A percentile compares a stretch with the other conserved stretches of the same genome.
Conservation (phyloP, 116 monocot species). For the Papilionanthe hybrid region DNA sequence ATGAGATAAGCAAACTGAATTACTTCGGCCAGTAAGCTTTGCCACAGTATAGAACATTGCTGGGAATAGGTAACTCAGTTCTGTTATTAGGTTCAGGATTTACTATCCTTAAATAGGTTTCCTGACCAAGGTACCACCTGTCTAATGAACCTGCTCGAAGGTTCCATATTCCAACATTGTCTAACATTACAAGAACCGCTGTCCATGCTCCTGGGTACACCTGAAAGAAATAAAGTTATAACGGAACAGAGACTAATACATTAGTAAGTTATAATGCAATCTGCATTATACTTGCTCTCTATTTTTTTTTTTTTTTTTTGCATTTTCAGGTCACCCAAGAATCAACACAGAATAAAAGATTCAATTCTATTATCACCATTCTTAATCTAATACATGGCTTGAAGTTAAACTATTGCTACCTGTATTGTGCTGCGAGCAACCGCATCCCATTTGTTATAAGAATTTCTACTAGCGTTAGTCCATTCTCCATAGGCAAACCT, state of each 20-base stretch:
- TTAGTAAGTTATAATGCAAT: too few species aligned
- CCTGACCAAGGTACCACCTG: constrained; percentile 19
- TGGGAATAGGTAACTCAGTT: constrained; percentile 24
- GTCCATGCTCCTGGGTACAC: constrained; percentile 27
- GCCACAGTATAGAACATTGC: constrained; percentile 18
- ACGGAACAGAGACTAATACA: too few species aligned
- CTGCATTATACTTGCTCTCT: too few species aligned
- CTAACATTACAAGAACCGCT: constrained; percentile 13
- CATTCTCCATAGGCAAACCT: constrained; percentile 13
- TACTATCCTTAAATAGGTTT: constrained; percentile 16
- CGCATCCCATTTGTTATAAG: constrained; percentile 16
- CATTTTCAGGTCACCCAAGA: too few species aligned
- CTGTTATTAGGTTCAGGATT: constrained; percentile 18
- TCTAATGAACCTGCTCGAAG: constrained; percentile 17
- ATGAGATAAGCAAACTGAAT: neutral
- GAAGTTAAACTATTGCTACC: neutral
- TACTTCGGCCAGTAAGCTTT: neutral
- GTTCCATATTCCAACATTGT: constrained; percentile 26
- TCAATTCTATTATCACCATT: too few species aligned
- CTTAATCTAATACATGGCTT: too few species aligned
- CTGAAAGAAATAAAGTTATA: constrained; percentile 5
- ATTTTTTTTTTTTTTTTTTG: too few species aligned
- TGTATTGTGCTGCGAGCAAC: constrained; percentile 13
- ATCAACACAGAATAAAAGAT: too few species aligned
- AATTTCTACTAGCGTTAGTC: constrained; percentile 7